These are phyloP conservation scores for Phytopythium kandeliae DNA, from an alignment of 352 stramenopile genomes.

Conservation along the genomic window DNA sequence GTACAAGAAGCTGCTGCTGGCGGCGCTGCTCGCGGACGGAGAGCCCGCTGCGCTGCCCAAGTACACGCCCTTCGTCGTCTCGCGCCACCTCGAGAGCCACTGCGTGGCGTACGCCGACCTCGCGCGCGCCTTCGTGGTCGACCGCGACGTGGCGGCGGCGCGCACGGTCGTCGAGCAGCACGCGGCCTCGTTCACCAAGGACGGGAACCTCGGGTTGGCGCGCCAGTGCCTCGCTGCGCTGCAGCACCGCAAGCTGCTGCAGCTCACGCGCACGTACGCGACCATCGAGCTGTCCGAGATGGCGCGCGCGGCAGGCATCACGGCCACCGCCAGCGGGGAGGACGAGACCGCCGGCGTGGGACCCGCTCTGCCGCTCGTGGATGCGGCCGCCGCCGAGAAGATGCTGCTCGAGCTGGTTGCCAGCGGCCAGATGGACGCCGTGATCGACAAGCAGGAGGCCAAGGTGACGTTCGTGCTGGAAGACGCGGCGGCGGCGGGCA, in stretches of 20 bases:
- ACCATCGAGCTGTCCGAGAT: slow-evolving; percentile 69
- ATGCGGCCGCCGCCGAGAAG: slow-evolving; percentile 32
- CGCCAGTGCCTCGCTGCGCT: slow-evolving; percentile 70
- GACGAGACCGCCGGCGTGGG: slow-evolving; percentile 4
- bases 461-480: slow-evolving; percentile 79
- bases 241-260: slow-evolving; percentile 63
- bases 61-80: slow-evolving; percentile 75
- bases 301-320: slow-evolving; percentile 36
- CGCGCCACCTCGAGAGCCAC: slow-evolving; percentile 63
- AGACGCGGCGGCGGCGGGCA: slow-evolving; percentile 35
- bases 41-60: slow-evolving; percentile 58
- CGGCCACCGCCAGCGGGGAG: slow-evolving; percentile 5
- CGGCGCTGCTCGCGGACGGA: slow-evolving; percentile 54
- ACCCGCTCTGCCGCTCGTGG: background rate
- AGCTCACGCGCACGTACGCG: slow-evolving; percentile 74
- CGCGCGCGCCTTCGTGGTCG: slow-evolving; percentile 38
- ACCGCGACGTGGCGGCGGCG: slow-evolving; percentile 31
- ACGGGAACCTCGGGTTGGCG: slow-evolving; percentile 71
- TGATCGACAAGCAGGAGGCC: slow-evolving; percentile 71
- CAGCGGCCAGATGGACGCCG: slow-evolving; percentile 45
- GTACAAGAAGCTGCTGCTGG: slow-evolving; percentile 79
- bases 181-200: slow-evolving; percentile 38
- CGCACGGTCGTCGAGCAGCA: slow-evolving; percentile 34
- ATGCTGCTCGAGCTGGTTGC: slow-evolving; percentile 55
- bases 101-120: slow-evolving; percentile 56